Evolutionary conservation across 257 asterid species (phyloP), one percentile per base, ranked within the genome.

Genomic region (Primulina tabacum): DNA sequence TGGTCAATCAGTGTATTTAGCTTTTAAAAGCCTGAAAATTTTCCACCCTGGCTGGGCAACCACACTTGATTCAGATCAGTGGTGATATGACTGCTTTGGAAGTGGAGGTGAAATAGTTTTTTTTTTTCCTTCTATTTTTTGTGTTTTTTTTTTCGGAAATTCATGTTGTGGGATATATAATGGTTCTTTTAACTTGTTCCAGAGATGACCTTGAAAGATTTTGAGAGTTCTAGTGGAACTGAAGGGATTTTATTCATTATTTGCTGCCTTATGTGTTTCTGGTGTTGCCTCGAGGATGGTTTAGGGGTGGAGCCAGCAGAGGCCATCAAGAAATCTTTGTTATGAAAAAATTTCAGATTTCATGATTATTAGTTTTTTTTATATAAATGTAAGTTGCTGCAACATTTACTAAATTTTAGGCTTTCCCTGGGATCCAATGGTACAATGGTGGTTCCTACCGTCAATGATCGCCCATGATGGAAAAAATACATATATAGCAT

Each of bases 141-240:
- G 70, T 62, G 70, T 34, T 62, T 30, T 38, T 33, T 64, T 28
- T 3, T 2, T 28, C 38, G 35, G 37, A 43, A 64, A 59, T 63
- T 43, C n/a, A 43, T 43, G 5, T 12, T 43, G 14, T 38, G 53
- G n/a, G 17, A 43, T 43, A 0, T 43, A 10, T 10, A 28, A 65
- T 71, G 24, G 71, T 26, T 16, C 7, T 33, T 62, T 34, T 2
- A 50, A 0, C n/a, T 6, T 50, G 57, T 20, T 62, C 67, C 50
- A 30, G 43, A 62, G 52, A 29, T 62, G 66, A 53, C 40, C 35
- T 76, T 66, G 66, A 65, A 52, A 53, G 62, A 60, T 62, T 65
- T 52, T 28, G 28, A 32, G 65, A 18, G 32, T 8, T 70, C 16
- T 43, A 7, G 74, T 35, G 37, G 73, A 38, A 24, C 26, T 21